Evolutionary conservation across 768 basidiomycete genomes (phyloP).

Genomic region (Russula vinacea): DNA sequence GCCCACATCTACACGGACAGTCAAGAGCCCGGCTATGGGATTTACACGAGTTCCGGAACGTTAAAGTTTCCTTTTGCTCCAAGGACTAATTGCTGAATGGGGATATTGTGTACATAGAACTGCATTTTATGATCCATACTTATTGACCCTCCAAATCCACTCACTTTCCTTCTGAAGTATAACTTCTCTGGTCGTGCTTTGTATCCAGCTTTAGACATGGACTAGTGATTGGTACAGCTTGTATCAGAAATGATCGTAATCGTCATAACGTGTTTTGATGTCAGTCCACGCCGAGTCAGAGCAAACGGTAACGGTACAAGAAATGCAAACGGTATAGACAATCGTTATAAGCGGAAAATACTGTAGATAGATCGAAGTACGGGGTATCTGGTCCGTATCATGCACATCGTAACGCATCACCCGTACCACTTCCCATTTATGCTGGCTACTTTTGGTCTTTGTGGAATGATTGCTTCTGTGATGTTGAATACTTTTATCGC

Average conservation of each 20-base stretch:
- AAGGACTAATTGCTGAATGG: slow-evolving; percentile 53
- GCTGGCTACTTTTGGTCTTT: slow-evolving; percentile 56
- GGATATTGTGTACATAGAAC: neutral
- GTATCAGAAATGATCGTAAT: neutral
- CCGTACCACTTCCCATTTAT: slow-evolving; percentile 74
- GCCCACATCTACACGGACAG: slow-evolving; percentile 73
- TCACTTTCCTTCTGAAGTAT: neutral
- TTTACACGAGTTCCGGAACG: slow-evolving; percentile 48
- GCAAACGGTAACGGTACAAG: slow-evolving; percentile 1
- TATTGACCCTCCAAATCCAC: neutral
- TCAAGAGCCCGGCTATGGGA: slow-evolving; percentile 67
- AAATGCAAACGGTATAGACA: neutral
- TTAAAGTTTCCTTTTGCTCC: slow-evolving; percentile 67
- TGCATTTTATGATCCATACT: neutral
- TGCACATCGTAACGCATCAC: slow-evolving; percentile 33
- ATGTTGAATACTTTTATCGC: slow-evolving; percentile 89
- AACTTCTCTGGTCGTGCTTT: neutral
- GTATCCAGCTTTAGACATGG: neutral
- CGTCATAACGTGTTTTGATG: neutral
- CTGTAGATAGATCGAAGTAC: neutral
- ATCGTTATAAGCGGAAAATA: slow-evolving; percentile 1
- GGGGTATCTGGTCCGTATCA: slow-evolving; percentile 11
- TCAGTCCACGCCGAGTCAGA: neutral
- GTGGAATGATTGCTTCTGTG: slow-evolving; percentile 68
- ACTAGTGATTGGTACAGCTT: neutral